Percentiles rank a stretch among this genome's conserved stretches.
Evolutionary conservation across 371 early-diverging fungal genomes (phyloP).

Genomic region (Ecytonucleospora hepatopenaei): DNA sequence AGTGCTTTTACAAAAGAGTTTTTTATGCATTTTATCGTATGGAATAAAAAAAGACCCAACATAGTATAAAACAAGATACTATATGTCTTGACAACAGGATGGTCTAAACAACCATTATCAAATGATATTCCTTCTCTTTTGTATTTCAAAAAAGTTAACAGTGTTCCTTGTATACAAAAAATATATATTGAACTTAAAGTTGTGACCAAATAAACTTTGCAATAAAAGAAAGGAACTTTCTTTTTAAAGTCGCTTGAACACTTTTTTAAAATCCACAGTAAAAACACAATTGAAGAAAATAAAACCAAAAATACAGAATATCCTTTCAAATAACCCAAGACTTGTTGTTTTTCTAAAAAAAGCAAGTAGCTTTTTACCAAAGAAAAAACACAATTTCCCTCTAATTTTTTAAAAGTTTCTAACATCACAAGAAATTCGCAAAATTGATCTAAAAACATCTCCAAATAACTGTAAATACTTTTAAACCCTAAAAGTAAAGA

Average conservation of each 20-base stretch:
- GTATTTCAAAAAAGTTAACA: neutral
- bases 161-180: neutral
- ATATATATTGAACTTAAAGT: neutral
- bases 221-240: neutral
- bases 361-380: no score
- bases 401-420: no score
- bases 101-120: neutral
- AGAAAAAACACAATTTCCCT: no score
- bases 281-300: neutral
- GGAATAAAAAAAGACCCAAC: neutral
- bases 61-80: neutral
- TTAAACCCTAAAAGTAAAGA: no score
- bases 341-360: slow-evolving; percentile 2
- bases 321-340: neutral
- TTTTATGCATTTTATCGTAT: neutral
- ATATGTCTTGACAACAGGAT: neutral
- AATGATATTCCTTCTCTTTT: neutral
- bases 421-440: no score
- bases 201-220: neutral
- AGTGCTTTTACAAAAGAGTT: neutral
- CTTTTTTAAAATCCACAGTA: neutral
- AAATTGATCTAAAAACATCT: no score
- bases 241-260: neutral
- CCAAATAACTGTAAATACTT: no score
- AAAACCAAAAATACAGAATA: neutral